Evolutionary conservation across 2,329 filamentous ascomycete species (phyloP).

Genomic region (Penicillium polonicum): DNA sequence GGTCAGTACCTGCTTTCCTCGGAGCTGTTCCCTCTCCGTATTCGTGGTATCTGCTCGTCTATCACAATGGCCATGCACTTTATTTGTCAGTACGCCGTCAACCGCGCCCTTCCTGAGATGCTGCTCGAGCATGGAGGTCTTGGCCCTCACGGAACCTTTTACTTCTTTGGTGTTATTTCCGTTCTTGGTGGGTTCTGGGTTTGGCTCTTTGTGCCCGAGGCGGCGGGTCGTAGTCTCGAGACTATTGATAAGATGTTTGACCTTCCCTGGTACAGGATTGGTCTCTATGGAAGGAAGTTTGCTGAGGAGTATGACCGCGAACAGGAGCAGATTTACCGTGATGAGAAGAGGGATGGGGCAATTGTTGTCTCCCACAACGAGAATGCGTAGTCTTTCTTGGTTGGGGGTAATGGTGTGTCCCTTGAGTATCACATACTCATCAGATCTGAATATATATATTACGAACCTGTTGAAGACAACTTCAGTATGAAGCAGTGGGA

Average conservation of each 20-base stretch:
- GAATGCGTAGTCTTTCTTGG: neutral
- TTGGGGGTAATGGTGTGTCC: neutral
- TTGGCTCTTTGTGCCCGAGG: constrained; percentile 69
- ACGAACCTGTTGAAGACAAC: neutral
- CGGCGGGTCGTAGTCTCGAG: constrained; percentile 52
- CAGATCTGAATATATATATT: neutral
- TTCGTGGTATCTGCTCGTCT: constrained; percentile 65
- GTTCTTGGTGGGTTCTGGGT: constrained; percentile 65
- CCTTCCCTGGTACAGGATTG: constrained; percentile 70
- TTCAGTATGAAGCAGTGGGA: neutral
- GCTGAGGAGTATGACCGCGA: constrained; percentile 13
- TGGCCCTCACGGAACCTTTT: constrained; percentile 64
- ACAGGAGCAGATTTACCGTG: constrained; percentile 5
- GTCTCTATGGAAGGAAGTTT: constrained; percentile 34
- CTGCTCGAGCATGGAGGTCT: constrained; percentile 51
- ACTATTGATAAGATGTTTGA: constrained; percentile 68
- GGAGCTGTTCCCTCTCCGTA: constrained; percentile 69
- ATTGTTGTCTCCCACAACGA: constrained; percentile 1
- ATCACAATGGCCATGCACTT: constrained; percentile 74
- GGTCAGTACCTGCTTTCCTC: constrained; percentile 73
- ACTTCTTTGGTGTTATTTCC: constrained; percentile 68
- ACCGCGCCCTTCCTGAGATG: constrained; percentile 69
- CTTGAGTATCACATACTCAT: neutral
- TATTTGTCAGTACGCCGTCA: constrained; percentile 71
- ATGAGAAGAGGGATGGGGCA: constrained; percentile 7